Conservation (phyloP, 1,284 basidiomycete genomes). For the Ganoderma leucocontextum region DNA sequence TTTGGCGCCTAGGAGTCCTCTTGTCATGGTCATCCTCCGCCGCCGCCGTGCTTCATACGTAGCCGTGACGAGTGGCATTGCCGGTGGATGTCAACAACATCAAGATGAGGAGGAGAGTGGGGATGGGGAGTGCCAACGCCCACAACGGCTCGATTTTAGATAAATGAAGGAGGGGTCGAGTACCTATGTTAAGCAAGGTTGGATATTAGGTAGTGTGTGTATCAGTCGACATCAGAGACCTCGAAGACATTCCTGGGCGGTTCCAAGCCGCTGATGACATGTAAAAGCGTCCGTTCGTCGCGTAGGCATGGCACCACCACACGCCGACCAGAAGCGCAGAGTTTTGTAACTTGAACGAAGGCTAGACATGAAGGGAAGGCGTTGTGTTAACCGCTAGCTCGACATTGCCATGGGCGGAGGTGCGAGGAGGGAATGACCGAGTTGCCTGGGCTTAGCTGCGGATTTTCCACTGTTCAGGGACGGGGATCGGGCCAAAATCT, state of each 20-base stretch:
- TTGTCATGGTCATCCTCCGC: neutral
- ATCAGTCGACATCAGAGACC: constrained; percentile 19
- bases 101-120: neutral
- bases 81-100: neutral
- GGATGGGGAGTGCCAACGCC: neutral
- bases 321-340: constrained; percentile 11
- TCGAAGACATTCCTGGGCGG: constrained; percentile 19
- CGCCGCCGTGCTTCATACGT: neutral
- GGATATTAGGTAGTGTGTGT: constrained; percentile 6
- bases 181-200: constrained; percentile 15
- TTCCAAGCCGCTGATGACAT: constrained; percentile 17
- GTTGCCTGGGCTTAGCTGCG: neutral
- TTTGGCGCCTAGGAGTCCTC: neutral
- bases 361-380: constrained; percentile 20
- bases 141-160: constrained; percentile 2
- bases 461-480: constrained; percentile 6
- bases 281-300: constrained; percentile 19
- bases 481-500: constrained; percentile 15
- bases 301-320: constrained; percentile 4
- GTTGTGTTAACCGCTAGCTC: constrained; percentile 16
- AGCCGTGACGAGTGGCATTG: constrained; percentile 2
- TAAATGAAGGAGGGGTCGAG: neutral
- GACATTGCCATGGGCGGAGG: neutral
- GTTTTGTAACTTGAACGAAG: constrained; percentile 5
- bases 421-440: neutral